phyloP scores from a whole-genome alignment of 1,284 basidiomycete species.

The Boletellus sp. region DNA sequence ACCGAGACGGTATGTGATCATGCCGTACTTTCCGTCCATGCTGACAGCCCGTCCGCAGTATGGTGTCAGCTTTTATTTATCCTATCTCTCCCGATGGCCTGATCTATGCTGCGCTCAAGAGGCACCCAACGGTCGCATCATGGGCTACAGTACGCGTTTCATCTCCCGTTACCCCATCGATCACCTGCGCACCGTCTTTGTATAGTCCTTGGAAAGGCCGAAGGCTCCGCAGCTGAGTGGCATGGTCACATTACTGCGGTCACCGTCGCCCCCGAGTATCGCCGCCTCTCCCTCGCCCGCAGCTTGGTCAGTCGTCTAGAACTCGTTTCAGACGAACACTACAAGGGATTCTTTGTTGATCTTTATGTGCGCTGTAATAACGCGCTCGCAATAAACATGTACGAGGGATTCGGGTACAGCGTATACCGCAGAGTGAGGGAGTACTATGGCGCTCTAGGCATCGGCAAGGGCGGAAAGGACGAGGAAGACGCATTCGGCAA shows the following conservation, averaged over 20 bases:
- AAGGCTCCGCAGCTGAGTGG: constrained; percentile 70
- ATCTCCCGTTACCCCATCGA: constrained; percentile 4
- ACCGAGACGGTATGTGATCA: constrained; percentile 75
- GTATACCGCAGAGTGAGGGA: constrained; percentile 82
- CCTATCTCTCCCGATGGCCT: constrained; percentile 85
- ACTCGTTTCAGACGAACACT: constrained; percentile 70
- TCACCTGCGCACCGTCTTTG: constrained; percentile 6
- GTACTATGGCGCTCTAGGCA: constrained; percentile 79
- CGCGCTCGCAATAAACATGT: constrained; percentile 74
- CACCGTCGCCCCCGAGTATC: constrained; percentile 88
- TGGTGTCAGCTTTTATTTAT: constrained; percentile 81
- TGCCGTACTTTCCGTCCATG: neutral
- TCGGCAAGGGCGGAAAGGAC: constrained; percentile 64
- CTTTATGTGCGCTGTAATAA: constrained; percentile 87
- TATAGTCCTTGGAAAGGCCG: constrained; percentile 82
- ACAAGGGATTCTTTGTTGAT: constrained; percentile 85
- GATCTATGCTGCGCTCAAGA: constrained; percentile 83
- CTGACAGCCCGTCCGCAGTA: constrained; percentile 48
- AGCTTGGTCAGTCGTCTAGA: constrained; percentile 83
- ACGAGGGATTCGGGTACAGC: constrained; percentile 83
- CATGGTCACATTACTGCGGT: constrained; percentile 91
- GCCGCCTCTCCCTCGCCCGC: constrained; percentile 77
- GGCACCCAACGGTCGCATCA: constrained; percentile 73
- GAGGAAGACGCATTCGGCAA: constrained; percentile 90
- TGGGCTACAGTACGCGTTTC: constrained; percentile 74